Base-by-base conservation (phyloP, 768 basidiomycete genomes). In the Mycena kentingensis region DNA sequence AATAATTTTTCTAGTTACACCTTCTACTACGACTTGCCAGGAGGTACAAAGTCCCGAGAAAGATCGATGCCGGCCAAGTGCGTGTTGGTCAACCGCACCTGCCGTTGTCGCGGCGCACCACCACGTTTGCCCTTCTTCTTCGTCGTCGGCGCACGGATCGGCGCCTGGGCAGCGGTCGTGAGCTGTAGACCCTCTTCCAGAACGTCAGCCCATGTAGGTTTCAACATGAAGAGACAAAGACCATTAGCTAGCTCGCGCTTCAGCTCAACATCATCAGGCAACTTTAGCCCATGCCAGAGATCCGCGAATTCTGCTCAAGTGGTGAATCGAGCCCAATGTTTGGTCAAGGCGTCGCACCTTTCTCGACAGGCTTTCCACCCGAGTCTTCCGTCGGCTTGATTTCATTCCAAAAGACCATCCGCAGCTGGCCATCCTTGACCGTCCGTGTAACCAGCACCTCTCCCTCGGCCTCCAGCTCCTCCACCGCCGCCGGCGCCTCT, bases 401-500 rank as follows among this genome's bases (percentile, higher is more conserved):
- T 68, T 94, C 91, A 58, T 94, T 94, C 86, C 87, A 93, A 61
- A 92, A 93, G 1, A 92, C 91, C 83, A 89, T 87, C 46, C 85
- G 79, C 64, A 89, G 71, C 59, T 90, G 86, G 0, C 87, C 87
- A 61, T 94, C 91, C 65, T 92, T 94, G 42, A 80, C 72, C 0
- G 90, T 90, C 38, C 93, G 79, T 16, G 89, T 94, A n/a, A 93
- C 88, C 34, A 93, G 77, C 1, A 93, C 90, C 50, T 93, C 88
- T 1, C 91, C 92, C 61, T 90, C 88, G 63, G 88, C 82, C 67
- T 93, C 91, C n/a, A 95, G 76, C 67, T 94, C 90, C 64, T 93
- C 90, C 37, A 95, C 85, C 0, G 88, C 90, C 37, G 77, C 72
- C 1, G 87, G 86, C 0, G 93, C 89, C 59, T 90, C 89, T 61